These are phyloP conservation scores for Tephrocybe sp. DNA, from an alignment of 768 basidiomycete species.

Conservation along the genomic window DNA sequence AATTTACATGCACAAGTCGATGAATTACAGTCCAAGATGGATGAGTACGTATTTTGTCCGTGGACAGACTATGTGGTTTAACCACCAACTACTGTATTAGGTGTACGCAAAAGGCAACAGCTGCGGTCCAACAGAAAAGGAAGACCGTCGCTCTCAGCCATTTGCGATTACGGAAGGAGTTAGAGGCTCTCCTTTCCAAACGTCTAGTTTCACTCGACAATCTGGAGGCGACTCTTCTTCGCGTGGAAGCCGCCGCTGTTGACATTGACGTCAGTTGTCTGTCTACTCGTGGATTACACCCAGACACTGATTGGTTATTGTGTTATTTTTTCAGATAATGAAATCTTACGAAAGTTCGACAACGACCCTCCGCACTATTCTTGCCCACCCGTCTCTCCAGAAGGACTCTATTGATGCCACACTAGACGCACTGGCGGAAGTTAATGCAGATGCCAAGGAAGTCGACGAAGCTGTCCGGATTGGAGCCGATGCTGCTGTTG, in stretches of 20 bases:
- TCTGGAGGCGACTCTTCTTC: constrained; percentile 71
- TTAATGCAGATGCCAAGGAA: constrained; percentile 78
- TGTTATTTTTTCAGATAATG: constrained; percentile 56
- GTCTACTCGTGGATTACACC: background rate
- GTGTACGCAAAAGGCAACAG: constrained; percentile 61
- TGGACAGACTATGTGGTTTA: background rate
- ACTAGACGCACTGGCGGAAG: constrained; percentile 83
- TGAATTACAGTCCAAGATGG: constrained; percentile 65
- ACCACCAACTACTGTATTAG: constrained; percentile 35
- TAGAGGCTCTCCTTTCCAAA: constrained; percentile 75
- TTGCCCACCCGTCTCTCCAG: constrained; percentile 77
- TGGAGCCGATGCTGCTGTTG: constrained; percentile 61
- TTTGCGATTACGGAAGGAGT: constrained; percentile 76
- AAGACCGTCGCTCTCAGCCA: constrained; percentile 73
- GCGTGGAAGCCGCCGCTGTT: constrained; percentile 86
- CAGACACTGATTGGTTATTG: constrained; percentile 2
- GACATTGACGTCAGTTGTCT: constrained; percentile 71
- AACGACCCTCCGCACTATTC: constrained; percentile 67
- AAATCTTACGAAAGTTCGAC: constrained; percentile 82
- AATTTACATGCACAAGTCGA: constrained; percentile 70
- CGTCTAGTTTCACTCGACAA: constrained; percentile 72
- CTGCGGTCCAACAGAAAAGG: constrained; percentile 64
- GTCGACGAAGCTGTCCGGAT: constrained; percentile 74
- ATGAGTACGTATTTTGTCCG: constrained; percentile 48
- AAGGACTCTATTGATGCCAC: constrained; percentile 80